Conservation (phyloP, 768 basidiomycete genomes). For the Russula sp. region DNA sequence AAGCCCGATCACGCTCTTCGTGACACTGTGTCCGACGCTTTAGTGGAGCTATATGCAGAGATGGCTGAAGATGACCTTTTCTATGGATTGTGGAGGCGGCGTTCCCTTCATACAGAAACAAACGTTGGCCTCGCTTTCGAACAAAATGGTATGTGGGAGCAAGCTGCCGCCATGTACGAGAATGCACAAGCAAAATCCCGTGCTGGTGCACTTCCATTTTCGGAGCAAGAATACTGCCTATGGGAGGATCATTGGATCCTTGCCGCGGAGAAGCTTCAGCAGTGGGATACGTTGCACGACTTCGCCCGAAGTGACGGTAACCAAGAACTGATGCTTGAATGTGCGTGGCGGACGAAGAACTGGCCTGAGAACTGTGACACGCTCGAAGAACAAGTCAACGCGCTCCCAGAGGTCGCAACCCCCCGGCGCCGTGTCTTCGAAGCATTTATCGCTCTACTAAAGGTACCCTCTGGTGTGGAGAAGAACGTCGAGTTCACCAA, state of each 20-base stretch:
- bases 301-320: conserved; percentile 85
- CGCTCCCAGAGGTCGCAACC: conserved; percentile 80
- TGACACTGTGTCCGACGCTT: conserved; percentile 81
- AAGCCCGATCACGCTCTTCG: conserved; percentile 75
- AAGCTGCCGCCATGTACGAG: conserved; percentile 85
- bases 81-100: conserved; percentile 91
- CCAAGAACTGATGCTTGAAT: conserved; percentile 87
- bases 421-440: conserved; percentile 98
- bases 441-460: conserved; percentile 84
- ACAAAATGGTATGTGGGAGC: conserved; percentile 96
- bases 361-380: conserved; percentile 78
- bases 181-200: conserved; percentile 80
- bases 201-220: conserved; percentile 75
- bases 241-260: conserved; percentile 99
- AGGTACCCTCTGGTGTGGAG: conserved; percentile 71
- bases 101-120: conserved; percentile 83
- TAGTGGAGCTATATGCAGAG: conserved; percentile 94
- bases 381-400: conserved; percentile 73
- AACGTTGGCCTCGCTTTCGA: conserved; percentile 85
- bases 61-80: conserved; percentile 95
- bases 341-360: conserved; percentile 90
- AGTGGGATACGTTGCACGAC: conserved; percentile 94
- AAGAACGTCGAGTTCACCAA: conserved; percentile 85
- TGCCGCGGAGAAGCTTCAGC: conserved; percentile 90
- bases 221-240: conserved; percentile 90